Percentiles rank a stretch among this genome's conserved stretches.
phyloP scores from a whole-genome alignment of 306 rosid species.

The Ammopiptanthus mongolicus region DNA sequence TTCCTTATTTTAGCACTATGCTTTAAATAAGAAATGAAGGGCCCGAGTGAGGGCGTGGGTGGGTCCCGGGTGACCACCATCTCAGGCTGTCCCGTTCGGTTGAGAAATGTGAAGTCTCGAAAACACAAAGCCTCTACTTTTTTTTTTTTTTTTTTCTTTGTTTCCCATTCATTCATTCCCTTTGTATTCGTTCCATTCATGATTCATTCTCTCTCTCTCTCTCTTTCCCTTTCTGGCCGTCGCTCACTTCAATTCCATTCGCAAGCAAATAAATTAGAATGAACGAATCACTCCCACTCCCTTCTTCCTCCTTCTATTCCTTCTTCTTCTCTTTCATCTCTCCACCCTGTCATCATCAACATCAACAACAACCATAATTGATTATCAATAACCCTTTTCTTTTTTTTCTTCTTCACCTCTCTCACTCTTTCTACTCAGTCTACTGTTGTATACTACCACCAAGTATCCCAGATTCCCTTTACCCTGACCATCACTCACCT shows the following conservation, averaged over 20 bases:
- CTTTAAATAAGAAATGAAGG: too few species aligned
- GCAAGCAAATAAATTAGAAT: not conserved
- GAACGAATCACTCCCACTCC: slow-evolving; percentile 4
- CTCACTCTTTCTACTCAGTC: not conserved
- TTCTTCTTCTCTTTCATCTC: not conserved
- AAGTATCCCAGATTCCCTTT: not conserved
- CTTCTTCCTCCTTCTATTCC: too few species aligned
- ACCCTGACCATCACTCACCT: slow-evolving; percentile 15
- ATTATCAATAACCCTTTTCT: not conserved
- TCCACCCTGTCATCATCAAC: slow-evolving; percentile 31
- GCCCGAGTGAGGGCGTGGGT: too few species aligned
- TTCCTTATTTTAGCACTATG: too few species aligned
- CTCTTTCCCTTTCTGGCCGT: too few species aligned
- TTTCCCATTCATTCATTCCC: not conserved
- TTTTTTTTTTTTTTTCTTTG: not conserved
- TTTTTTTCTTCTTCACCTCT: not conserved
- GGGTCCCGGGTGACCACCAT: slow-evolving; percentile 13
- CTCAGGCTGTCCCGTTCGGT: slow-evolving; percentile 34
- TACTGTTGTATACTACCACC: not conserved
- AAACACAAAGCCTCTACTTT: not conserved
- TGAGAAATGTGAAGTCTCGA: slow-evolving; percentile 19
- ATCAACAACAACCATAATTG: slow-evolving; percentile 26
- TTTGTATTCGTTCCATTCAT: too few species aligned
- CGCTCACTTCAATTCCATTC: slow-evolving; percentile 12
- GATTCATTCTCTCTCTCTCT: too few species aligned